phyloP scores from a whole-genome alignment of 805 yeast species.

The Dipodascopsis uninucleata region DNA sequence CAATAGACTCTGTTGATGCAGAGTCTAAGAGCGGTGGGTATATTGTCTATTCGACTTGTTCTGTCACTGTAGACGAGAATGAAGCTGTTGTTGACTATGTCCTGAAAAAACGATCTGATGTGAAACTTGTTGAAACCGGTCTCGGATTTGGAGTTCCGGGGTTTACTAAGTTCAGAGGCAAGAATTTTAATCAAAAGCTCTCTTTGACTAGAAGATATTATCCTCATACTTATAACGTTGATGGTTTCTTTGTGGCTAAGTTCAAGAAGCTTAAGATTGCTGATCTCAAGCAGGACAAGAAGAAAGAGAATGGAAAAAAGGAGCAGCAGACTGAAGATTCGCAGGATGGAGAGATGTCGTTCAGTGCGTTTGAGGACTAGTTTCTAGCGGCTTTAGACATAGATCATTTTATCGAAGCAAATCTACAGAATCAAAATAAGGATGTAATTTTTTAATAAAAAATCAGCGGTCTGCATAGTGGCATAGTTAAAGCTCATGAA shows the following conservation, averaged over 20 bases:
- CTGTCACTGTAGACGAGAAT: slow-evolving; percentile 96
- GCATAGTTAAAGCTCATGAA: too few species aligned
- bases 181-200: slow-evolving; percentile 73
- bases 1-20: slow-evolving; percentile 96
- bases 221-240: slow-evolving; percentile 98
- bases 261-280: slow-evolving; percentile 61
- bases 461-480: too few species aligned
- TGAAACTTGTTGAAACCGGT: slow-evolving; percentile 87
- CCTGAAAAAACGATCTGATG: slow-evolving; percentile 91
- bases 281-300: slow-evolving; percentile 7
- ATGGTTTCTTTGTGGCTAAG: slow-evolving; percentile 97
- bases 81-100: slow-evolving; percentile 99
- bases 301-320: slow-evolving; percentile 6
- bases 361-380: too few species aligned
- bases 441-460: too few species aligned
- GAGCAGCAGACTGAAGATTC: background rate
- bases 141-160: slow-evolving; percentile 94
- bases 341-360: too few species aligned
- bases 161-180: slow-evolving; percentile 88
- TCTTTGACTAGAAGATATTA: slow-evolving; percentile 89
- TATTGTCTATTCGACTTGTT: slow-evolving; percentile 96
- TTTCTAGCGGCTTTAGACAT: too few species aligned
- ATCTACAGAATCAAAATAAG: too few species aligned
- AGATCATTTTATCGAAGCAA: too few species aligned
- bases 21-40: slow-evolving; percentile 87